Conservation (phyloP, 1,139 yeast species). For the Taiozyma sp. region DNA sequence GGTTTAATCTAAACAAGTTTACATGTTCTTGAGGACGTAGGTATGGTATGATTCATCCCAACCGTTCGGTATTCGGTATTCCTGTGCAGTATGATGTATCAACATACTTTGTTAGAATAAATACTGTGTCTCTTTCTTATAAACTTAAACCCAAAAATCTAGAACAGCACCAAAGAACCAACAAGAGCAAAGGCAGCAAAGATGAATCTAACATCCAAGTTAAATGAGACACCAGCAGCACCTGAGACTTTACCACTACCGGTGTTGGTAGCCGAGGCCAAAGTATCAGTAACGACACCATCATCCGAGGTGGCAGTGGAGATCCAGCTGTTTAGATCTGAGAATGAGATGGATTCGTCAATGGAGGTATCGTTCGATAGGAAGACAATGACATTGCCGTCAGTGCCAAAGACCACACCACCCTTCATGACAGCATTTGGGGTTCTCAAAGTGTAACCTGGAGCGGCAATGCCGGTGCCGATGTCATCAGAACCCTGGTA, state of each 20-base stretch:
- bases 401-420: conserved; percentile 62
- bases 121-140: too few relatives aligned
- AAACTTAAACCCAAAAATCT: background rate
- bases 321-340: conserved; percentile 22
- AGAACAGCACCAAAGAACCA: conserved; percentile 8
- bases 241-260: conserved; percentile 18
- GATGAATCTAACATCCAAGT: conserved; percentile 15
- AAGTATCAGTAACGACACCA: conserved; percentile 13
- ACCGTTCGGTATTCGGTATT: too few relatives aligned
- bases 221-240: conserved; percentile 6
- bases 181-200: conserved; percentile 17
- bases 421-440: conserved; percentile 44
- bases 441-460: conserved; percentile 50
- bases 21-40: too few relatives aligned
- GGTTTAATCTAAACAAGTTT: too few relatives aligned
- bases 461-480: conserved; percentile 50
- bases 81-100: too few relatives aligned
- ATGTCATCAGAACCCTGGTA: conserved; percentile 64
- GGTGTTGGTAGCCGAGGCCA: conserved; percentile 23
- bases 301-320: conserved; percentile 12
- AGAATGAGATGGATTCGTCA: conserved; percentile 28
- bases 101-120: too few relatives aligned
- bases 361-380: conserved; percentile 50
- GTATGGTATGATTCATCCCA: too few relatives aligned
- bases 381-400: conserved; percentile 57